Base-by-base conservation (phyloP, 2,329 filamentous ascomycete species). In the Aureobasidium lini region DNA sequence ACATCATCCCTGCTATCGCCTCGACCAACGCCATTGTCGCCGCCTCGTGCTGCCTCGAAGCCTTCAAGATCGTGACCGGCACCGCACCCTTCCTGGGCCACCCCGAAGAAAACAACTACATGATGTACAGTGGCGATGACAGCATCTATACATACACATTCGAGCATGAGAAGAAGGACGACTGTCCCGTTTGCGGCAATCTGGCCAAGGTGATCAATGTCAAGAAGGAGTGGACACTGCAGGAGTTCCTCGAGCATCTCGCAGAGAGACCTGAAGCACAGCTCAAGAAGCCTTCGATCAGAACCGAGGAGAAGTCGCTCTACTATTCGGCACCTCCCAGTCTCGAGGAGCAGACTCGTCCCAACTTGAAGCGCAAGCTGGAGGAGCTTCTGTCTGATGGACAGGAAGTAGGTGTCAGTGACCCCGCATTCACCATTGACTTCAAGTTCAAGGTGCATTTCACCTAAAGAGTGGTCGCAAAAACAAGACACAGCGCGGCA, bases 81-180 rank as follows among this genome's bases (percentile, higher is more conserved):
- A 84, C 87, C 39, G 94, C 93, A 34, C 90, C 93, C 0, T 87
- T 85, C 64, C 79, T 99, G 15, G 89, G 88, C 11, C 79, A 84
- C 63, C 85, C 87, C 46, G 87, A 87, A 59, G 95, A 70, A 7
- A 75, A 78, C 63, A 80, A 96, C 72, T 99, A 99, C 76, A 97
- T 97, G 92, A 96, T 96, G 89, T 99, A 99, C 73, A 96, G 90
- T 11, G 94, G 95, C 48, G 92, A 97, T 69, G 93, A 95, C 69
- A 84, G 88, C 65, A 88, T 99, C 65, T 99, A 99, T 77, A 99
- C 94, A 0, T 96, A 96, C 74, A 99, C 94, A 0, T 99, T 97
- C 72, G 87, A 91, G 68, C 91, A 96, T 68, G 88, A 96, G 75
- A 90, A 89, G 77, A 97, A 96, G 73, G 82, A 87, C 15, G 94